These are phyloP conservation scores for Eucalyptus brandiana DNA, from an alignment of 345 rosid species.

Conservation along the genomic window DNA sequence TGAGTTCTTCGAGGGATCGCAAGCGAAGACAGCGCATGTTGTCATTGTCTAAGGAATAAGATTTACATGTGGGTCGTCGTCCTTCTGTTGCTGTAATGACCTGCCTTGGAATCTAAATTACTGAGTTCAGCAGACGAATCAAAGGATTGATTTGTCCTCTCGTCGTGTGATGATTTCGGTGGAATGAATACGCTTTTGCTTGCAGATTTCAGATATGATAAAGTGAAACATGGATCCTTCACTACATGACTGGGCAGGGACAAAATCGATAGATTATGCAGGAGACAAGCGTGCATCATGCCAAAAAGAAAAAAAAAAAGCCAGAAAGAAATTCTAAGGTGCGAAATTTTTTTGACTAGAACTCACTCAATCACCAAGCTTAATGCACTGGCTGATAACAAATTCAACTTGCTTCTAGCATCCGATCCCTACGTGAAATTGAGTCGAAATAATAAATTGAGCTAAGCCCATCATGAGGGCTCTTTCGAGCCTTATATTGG, in stretches of 20 bases:
- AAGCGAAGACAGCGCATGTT: background rate
- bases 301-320: background rate
- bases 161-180: background rate
- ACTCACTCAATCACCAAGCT: background rate
- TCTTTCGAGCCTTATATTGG: background rate
- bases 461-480: background rate
- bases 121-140: background rate
- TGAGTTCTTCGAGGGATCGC: background rate
- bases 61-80: background rate
- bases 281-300: background rate
- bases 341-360: background rate
- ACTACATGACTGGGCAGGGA: background rate
- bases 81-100: background rate
- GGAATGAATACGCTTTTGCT: background rate
- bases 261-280: background rate
- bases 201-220: background rate
- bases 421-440: background rate
- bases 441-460: background rate
- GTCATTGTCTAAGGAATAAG: background rate
- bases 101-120: background rate
- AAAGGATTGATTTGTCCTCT: background rate
- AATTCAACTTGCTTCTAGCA: accelerated
- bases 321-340: background rate
- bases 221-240: background rate
- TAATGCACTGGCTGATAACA: background rate